phyloP scores from a whole-genome alignment of 805 yeast genomes.

The Metschnikowia sp. region DNA sequence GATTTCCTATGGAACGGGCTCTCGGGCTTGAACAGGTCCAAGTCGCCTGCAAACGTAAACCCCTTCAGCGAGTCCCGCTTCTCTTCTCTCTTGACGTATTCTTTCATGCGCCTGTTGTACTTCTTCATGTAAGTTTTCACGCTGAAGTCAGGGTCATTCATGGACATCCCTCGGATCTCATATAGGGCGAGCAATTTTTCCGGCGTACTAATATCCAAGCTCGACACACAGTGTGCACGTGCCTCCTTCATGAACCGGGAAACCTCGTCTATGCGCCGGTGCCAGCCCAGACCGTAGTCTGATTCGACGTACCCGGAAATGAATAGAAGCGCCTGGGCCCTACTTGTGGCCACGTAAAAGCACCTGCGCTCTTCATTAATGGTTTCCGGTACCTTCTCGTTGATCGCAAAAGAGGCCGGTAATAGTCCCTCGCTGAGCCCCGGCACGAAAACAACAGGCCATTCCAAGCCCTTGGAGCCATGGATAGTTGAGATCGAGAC shows the following conservation, averaged over 20 bases:
- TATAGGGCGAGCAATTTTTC: conserved; percentile 18
- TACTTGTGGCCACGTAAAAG: conserved; percentile 82
- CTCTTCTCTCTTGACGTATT: conserved; percentile 6
- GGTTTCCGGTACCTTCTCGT: conserved; percentile 21
- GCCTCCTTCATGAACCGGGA: conserved; percentile 29
- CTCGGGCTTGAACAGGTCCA: not conserved
- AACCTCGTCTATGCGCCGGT: conserved; percentile 18
- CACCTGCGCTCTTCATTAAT: conserved; percentile 79
- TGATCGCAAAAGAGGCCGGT: conserved; percentile 54
- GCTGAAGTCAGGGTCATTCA: conserved; percentile 5
- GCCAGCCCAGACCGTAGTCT: conserved; percentile 14
- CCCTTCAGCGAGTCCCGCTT: not conserved
- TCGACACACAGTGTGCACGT: conserved; percentile 9
- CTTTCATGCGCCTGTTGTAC: conserved; percentile 4
- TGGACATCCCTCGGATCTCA: conserved; percentile 9
- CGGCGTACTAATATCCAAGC: conserved; percentile 17
- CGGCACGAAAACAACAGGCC: conserved; percentile 89
- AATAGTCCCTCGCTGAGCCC: conserved; percentile 63
- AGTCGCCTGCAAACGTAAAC: conserved; percentile 6
- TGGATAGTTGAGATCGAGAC: conserved; percentile 75
- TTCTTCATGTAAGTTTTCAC: not conserved
- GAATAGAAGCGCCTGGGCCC: conserved; percentile 64
- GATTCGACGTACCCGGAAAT: conserved; percentile 33
- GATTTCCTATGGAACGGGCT: too few species aligned
- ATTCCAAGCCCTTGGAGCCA: conserved; percentile 90